Conservation (phyloP, 768 basidiomycete species). For the Trametes maxima region DNA sequence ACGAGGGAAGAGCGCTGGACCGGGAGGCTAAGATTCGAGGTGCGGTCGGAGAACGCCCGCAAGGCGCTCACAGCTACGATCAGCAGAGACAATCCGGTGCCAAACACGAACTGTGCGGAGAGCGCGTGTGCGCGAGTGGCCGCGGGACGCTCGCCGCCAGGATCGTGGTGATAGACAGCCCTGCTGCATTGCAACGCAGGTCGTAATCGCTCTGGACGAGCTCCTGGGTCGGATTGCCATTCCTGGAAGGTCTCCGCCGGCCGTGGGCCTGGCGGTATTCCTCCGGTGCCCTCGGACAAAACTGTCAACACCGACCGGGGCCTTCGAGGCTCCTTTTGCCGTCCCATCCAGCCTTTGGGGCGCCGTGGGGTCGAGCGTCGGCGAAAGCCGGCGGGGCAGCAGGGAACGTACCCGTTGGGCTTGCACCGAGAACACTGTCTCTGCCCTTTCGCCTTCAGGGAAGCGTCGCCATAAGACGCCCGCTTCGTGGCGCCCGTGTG, state of each 20-base stretch:
- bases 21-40: not conserved
- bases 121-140: not conserved
- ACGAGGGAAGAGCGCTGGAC: not conserved
- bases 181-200: slow-evolving; percentile 3
- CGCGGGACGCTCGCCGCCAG: slow-evolving; percentile 7
- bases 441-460: too few species aligned
- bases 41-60: not conserved
- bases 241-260: not conserved
- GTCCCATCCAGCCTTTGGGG: not conserved
- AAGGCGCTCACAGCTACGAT: not conserved
- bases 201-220: not conserved
- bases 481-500: too few species aligned
- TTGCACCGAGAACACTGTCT: too few species aligned
- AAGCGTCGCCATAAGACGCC: too few species aligned
- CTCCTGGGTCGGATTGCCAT: slow-evolving; percentile 5
- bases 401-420: too few species aligned
- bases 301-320: slow-evolving; percentile 10
- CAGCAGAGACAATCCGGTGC: not conserved
- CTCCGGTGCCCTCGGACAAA: slow-evolving; percentile 8
- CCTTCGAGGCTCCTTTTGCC: not conserved
- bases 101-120: not conserved
- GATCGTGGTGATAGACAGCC: slow-evolving; percentile 1
- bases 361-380: not conserved
- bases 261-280: not conserved
- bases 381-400: not conserved